Percentiles rank a stretch among this genome's conserved stretches.
Conservation (phyloP, 2,329 filamentous ascomycete species). For the Monilinia laxa region DNA sequence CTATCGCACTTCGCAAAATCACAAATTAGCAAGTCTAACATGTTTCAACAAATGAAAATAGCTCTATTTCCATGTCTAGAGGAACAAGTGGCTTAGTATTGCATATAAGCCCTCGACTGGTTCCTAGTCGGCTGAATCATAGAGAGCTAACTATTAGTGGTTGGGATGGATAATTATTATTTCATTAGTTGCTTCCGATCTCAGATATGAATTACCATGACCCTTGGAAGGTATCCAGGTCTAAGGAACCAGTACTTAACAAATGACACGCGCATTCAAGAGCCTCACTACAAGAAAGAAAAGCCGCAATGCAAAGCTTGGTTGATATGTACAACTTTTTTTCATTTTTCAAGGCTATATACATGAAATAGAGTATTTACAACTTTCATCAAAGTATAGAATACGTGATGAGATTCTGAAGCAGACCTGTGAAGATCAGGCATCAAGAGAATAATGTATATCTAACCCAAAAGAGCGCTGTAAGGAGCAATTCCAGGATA, state of each 20-base stretch:
- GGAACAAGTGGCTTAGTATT: no score
- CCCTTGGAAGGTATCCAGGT: background rate
- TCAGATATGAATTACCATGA: background rate
- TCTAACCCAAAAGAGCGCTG: constrained; percentile 26
- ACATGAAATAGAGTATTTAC: background rate
- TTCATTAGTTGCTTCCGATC: background rate
- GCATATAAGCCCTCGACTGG: no score
- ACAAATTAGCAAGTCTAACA: no score
- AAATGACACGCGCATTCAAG: no score
- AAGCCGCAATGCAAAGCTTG: background rate
- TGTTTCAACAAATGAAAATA: no score
- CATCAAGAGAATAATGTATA: background rate
- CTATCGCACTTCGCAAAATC: no score
- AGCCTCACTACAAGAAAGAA: background rate
- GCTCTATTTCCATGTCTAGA: no score
- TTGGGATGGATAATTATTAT: background rate
- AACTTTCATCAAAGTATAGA: background rate
- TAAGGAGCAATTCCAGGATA: constrained; percentile 28
- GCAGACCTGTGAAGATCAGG: background rate
- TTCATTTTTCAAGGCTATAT: background rate
- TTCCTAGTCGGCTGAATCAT: no score
- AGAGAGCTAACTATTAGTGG: no score
- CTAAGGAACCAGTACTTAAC: no score
- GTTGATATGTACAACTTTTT: background rate
- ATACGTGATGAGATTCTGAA: background rate